Evolutionary conservation across 202 grass and related monocot genomes (phyloP).

Genomic region (Setaria italica): DNA sequence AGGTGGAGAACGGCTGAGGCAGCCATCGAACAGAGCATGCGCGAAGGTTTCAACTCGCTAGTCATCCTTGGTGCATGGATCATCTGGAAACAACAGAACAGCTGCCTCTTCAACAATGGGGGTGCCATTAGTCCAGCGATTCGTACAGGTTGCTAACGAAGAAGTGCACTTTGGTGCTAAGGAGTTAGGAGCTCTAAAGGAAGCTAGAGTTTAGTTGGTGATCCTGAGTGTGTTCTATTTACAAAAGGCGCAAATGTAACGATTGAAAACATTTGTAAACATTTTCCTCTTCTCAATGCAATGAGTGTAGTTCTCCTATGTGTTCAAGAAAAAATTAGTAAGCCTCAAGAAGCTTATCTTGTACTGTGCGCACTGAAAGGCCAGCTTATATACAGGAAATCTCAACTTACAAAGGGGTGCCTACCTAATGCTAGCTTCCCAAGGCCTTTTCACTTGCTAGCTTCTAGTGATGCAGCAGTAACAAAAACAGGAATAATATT

Average conservation of each 20-base stretch:
- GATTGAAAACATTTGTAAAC: background rate
- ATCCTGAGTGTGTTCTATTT: background rate
- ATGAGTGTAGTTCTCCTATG: background rate
- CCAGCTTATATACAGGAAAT: too few species aligned
- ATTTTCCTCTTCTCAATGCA: background rate
- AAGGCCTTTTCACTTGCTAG: background rate
- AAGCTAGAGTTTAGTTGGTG: background rate
- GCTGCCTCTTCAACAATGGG: background rate
- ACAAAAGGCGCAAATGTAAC: background rate
- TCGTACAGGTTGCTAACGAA: background rate
- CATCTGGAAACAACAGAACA: too few species aligned
- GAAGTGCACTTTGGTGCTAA: background rate
- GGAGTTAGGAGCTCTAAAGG: background rate
- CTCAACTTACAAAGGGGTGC: background rate
- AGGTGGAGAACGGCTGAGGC: background rate
- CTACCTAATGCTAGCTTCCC: background rate
- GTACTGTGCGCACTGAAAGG: constrained; percentile 10
- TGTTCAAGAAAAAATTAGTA: background rate
- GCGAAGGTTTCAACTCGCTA: background rate
- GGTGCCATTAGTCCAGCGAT: background rate
- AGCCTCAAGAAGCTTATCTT: background rate
- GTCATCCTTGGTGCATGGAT: too few species aligned
- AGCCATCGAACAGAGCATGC: background rate
- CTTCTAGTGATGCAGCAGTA: background rate
- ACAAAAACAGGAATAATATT: background rate